Conservation (phyloP, 345 rosid species). For the Microcos paniculata region DNA sequence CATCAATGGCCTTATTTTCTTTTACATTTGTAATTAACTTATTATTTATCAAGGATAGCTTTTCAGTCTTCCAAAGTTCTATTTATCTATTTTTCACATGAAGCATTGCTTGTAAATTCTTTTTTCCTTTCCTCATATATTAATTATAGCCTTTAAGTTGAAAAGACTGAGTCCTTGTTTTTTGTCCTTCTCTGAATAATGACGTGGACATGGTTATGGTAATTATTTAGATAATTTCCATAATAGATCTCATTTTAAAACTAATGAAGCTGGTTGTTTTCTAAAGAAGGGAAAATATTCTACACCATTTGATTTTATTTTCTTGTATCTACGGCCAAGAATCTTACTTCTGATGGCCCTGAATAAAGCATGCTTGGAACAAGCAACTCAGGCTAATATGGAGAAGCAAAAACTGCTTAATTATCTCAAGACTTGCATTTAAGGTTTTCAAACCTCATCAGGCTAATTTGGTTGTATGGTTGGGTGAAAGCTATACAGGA, state of each 20-base stretch:
- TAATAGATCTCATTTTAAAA: background rate
- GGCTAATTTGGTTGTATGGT: background rate
- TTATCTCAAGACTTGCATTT: background rate
- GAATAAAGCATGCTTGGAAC: background rate
- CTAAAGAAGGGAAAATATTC: background rate
- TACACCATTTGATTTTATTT: background rate
- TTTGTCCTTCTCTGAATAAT: background rate
- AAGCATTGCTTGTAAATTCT: background rate
- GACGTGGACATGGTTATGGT: background rate
- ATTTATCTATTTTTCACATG: background rate
- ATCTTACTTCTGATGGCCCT: background rate
- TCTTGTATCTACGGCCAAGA: background rate
- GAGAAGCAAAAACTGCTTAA: background rate
- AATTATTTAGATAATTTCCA: background rate
- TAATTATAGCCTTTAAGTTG: background rate
- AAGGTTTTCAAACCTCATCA: background rate
- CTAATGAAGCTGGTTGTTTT: background rate
- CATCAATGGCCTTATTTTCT: constrained; percentile 1
- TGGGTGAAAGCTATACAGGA: background rate
- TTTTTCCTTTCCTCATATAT: background rate
- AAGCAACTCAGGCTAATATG: background rate
- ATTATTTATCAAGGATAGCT: background rate
- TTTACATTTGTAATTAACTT: background rate
- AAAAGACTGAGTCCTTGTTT: background rate
- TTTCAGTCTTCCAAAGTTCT: constrained; percentile 5